Evolutionary conservation across 2,329 filamentous ascomycete genomes (phyloP), one percentile per base, ranked within the genome.

Genomic region (Aspergillus awamori): DNA sequence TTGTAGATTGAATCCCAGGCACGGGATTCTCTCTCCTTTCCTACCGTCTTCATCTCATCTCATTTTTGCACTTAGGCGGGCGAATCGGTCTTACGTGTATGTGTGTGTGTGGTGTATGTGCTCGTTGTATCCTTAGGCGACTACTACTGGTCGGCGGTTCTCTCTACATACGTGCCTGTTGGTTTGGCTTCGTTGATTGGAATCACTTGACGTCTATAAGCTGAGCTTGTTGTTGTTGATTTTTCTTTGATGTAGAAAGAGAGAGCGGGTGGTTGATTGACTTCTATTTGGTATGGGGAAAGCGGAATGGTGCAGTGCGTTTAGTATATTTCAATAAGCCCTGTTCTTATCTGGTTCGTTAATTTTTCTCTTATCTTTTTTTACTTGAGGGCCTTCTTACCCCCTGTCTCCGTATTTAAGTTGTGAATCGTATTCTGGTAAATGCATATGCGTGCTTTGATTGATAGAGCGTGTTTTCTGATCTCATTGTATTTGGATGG

Each of bases 41-140:
- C 61, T 63, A 63, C 60, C 55, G 63, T 47, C 61, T 63, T 59
- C 60, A 41, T 64, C 60, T 39, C 36, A 22, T 53, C 51, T 53
- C 17, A 53, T 26, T 47, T 15, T 47, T 47, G 53, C 39, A 56
- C 39, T 56, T 45, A 56, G 53, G 36, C 26, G 43, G 71, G 71
- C 70, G 71, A 72, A 68, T 63, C 68, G 70, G 63, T 51, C 67
- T 72, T 65, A 57, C 61, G 53, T 58, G 36, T 59, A 59, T 39
- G 53, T 58, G 55, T 58, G 56, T 63, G 30, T 33, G 5, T 47
- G 57, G 39, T 57, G 61, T 59, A 47, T 59, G 52, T 30, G 10
- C 28, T 36, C 33, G 22, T 24, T 53, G 52, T 41, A 53, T 53
- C 33, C 33, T 36, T 53, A 39, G 33, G 22, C 26, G 33, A 36